Conservation (phyloP, 176 grass and related monocot species). For the Rhynchospora tenuis region DNA sequence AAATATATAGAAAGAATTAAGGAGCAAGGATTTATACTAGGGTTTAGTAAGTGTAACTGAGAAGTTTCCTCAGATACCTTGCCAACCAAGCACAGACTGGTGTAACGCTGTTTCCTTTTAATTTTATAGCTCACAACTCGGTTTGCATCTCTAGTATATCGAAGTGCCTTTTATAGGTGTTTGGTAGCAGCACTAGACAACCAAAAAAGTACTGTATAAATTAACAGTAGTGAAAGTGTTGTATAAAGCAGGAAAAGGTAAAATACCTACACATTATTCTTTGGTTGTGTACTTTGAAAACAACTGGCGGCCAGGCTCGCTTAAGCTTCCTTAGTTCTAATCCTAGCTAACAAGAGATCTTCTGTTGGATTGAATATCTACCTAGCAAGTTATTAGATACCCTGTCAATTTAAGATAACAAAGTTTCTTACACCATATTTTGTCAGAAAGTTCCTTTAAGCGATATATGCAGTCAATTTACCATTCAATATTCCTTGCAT, state of each 20-base stretch:
- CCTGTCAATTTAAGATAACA: not conserved
- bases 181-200: not conserved
- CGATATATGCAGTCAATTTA: not conserved
- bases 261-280: not conserved
- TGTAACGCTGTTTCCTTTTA: conserved; percentile 10
- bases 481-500: not conserved
- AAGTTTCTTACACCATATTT: too few relatives aligned
- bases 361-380: not conserved
- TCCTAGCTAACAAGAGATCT: not conserved
- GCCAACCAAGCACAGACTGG: conserved; percentile 19
- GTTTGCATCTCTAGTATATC: not conserved
- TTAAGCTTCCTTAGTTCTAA: not conserved
- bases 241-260: not conserved
- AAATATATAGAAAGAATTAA: conserved; percentile 7
- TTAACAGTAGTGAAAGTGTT: not conserved
- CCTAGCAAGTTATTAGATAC: not conserved
- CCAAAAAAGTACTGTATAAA: not conserved
- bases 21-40: not conserved
- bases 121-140: not conserved
- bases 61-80: conserved; percentile 22
- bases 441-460: not conserved
- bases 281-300: not conserved
- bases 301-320: not conserved
- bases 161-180: not conserved
- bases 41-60: not conserved